phyloP scores from a whole-genome alignment of 805 yeast genomes.

The Ogataea zsoltii region DNA sequence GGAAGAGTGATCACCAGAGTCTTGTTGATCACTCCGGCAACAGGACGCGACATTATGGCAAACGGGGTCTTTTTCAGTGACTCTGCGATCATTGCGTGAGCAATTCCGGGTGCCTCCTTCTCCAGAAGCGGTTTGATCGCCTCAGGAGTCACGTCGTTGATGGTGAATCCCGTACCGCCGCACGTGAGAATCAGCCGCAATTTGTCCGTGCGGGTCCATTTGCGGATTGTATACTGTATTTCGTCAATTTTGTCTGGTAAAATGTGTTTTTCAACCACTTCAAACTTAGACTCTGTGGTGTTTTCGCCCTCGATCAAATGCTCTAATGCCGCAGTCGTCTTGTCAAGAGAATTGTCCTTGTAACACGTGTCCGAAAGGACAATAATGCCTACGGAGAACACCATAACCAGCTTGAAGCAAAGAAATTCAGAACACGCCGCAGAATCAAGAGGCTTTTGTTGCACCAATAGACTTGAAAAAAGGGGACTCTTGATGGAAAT shows the following conservation, averaged over 20 bases:
- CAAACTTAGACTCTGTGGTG: constrained; percentile 3
- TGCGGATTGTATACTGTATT: constrained; percentile 32
- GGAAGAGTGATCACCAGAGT: constrained; percentile 48
- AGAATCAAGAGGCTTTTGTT: too few species aligned
- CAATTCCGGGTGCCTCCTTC: constrained; percentile 49
- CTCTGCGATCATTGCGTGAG: constrained; percentile 45
- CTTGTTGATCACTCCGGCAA: constrained; percentile 44
- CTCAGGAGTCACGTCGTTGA: constrained; percentile 51
- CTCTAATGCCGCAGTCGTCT: constrained; percentile 32
- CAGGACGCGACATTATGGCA: constrained; percentile 52
- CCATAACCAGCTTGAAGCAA: constrained; percentile 14
- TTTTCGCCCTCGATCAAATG: constrained; percentile 18
- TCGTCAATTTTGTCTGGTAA: constrained; percentile 39
- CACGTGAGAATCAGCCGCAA: constrained; percentile 42
- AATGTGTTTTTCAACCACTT: constrained; percentile 19
- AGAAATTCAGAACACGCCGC: too few species aligned
- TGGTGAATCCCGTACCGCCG: constrained; percentile 56
- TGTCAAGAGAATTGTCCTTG: constrained; percentile 34
- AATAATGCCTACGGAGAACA: constrained; percentile 35
- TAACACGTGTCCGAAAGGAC: constrained; percentile 44
- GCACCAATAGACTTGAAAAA: not conserved
- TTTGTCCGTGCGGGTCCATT: constrained; percentile 27
- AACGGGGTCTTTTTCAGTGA: constrained; percentile 47
- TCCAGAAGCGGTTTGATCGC: constrained; percentile 45
- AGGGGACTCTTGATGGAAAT: not conserved